Evolutionary conservation across 2,329 filamentous ascomycete genomes (phyloP).

Genomic region (Penicillium sp.): DNA sequence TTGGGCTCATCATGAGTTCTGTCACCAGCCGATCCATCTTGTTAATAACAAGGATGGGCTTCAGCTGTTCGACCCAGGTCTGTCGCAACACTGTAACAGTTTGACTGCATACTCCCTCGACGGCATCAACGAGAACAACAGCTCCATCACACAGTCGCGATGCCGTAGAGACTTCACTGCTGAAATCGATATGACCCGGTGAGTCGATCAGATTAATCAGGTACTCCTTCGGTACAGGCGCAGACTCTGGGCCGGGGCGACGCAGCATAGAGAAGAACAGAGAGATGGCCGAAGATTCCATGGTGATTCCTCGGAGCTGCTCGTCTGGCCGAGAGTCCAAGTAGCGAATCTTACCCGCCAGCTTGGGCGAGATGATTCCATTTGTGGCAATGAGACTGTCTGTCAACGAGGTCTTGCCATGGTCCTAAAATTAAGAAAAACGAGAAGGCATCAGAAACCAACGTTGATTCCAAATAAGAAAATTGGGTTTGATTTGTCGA

Average conservation of each 20-base stretch:
- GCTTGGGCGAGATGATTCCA: conserved; percentile 97
- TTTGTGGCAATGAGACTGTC: conserved; percentile 97
- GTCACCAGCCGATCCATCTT: conserved; percentile 96
- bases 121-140: conserved; percentile 90
- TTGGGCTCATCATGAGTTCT: conserved; percentile 90
- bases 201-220: conserved; percentile 98
- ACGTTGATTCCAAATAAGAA: neutral
- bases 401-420: conserved; percentile 96
- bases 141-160: conserved; percentile 94
- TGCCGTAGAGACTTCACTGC: conserved; percentile 95
- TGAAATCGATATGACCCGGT: conserved; percentile 97
- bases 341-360: conserved; percentile 97
- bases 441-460: neutral
- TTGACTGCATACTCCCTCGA: conserved; percentile 97
- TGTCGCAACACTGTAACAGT: conserved; percentile 96
- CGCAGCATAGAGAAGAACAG: conserved; percentile 92
- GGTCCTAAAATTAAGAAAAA: conserved; percentile 62
- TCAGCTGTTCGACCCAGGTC: conserved; percentile 93
- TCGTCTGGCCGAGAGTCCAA: conserved; percentile 96
- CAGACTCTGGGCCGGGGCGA: conserved; percentile 68
- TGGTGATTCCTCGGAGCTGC: conserved; percentile 95
- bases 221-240: conserved; percentile 80
- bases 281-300: conserved; percentile 98
- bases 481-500: conserved; percentile 20
- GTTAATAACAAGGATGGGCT: conserved; percentile 93